Conservation (phyloP, 1,284 basidiomycete species). For the Cryptococcus wingfieldii region DNA sequence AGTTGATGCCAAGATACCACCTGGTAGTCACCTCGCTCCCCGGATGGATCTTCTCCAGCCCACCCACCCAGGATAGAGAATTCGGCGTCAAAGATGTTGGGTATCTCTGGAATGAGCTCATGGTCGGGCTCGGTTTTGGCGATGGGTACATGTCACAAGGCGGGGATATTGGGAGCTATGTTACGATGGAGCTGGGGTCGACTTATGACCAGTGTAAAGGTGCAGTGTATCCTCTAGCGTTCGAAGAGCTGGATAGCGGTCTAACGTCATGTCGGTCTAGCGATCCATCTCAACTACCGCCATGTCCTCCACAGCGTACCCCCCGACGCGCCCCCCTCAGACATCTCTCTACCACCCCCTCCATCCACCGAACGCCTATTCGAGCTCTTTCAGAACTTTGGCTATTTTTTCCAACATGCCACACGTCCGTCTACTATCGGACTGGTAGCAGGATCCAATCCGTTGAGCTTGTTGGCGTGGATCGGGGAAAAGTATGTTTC, state of each 20-base stretch:
- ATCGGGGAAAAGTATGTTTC: conserved; percentile 49
- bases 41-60: conserved; percentile 35
- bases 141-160: conserved; percentile 41
- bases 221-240: conserved; percentile 2
- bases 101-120: conserved; percentile 32
- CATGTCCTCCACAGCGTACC: background rate
- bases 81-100: conserved; percentile 34
- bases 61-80: conserved; percentile 30
- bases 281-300: conserved; percentile 26
- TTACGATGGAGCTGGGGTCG: conserved; percentile 24
- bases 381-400: conserved; percentile 5
- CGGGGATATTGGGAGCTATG: conserved; percentile 38
- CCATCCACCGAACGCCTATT: too few relatives aligned
- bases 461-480: conserved; percentile 49
- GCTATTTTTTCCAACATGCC: conserved; percentile 29
- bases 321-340: too few relatives aligned
- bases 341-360: too few relatives aligned
- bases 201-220: conserved; percentile 27
- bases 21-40: conserved; percentile 31
- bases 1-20: conserved; percentile 17
- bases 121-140: conserved; percentile 41
- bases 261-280: background rate
- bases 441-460: conserved; percentile 42
- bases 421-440: conserved; percentile 49
- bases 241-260: too few relatives aligned